A percentile compares a stretch with the other conserved stretches of the same genome.
Evolutionary conservation across 2,329 filamentous ascomycete species (phyloP).

Genomic region (Pseudogymnoascus sp.): DNA sequence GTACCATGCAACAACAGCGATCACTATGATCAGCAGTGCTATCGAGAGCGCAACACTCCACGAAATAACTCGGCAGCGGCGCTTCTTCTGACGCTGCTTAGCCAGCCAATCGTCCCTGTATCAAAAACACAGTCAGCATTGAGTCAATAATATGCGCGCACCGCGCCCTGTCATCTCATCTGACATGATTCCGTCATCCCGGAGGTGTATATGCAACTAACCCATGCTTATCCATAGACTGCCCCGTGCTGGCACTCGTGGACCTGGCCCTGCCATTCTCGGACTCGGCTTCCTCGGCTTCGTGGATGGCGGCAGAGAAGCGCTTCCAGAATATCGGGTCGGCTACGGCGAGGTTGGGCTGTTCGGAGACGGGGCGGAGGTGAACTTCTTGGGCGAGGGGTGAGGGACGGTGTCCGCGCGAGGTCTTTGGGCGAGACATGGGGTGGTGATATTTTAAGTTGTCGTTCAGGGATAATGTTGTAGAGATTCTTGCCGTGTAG

Average conservation of each 20-base stretch:
- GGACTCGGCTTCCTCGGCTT: slow-evolving; percentile 21
- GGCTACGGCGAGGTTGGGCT: not conserved
- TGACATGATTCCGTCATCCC: not conserved
- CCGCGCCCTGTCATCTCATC: not conserved
- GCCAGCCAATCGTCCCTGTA: slow-evolving; percentile 27
- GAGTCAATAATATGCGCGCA: not conserved
- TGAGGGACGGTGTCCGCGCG: slow-evolving; percentile 19
- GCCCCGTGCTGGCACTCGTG: slow-evolving; percentile 16
- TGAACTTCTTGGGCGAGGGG: slow-evolving; percentile 27
- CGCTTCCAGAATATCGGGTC: slow-evolving; percentile 30
- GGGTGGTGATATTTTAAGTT: not conserved
- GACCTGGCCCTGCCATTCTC: slow-evolving; percentile 17
- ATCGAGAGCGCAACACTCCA: slow-evolving; percentile 21
- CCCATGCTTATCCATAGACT: slow-evolving; percentile 15
- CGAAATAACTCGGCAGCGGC: slow-evolving; percentile 22
- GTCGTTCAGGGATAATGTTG: not conserved
- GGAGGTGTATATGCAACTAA: not conserved
- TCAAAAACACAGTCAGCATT: slow-evolving; percentile 5
- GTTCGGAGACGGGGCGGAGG: slow-evolving; percentile 20
- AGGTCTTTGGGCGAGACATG: not conserved
- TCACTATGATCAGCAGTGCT: slow-evolving; percentile 19
- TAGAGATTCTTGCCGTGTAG: not conserved
- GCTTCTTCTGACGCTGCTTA: slow-evolving; percentile 27
- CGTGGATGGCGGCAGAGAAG: slow-evolving; percentile 27
- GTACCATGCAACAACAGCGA: slow-evolving; percentile 23